These are phyloP conservation scores for Haberlea rhodopensis DNA, from an alignment of 257 asterid genomes.

Conservation along the genomic window DNA sequence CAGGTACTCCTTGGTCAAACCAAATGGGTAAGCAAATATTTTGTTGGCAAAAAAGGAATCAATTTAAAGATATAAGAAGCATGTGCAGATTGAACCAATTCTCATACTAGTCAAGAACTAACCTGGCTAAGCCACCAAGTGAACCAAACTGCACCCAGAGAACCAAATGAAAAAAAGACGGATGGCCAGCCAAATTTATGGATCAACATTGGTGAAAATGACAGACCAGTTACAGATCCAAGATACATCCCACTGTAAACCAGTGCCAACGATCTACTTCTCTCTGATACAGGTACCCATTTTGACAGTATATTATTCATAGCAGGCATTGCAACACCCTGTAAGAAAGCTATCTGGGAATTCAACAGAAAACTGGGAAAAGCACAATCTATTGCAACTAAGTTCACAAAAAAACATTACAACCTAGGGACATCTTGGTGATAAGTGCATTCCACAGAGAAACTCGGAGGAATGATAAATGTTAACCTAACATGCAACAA, in stretches of 20 bases:
- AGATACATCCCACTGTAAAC: slow-evolving; percentile 98
- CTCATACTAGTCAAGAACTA: slow-evolving; percentile 23
- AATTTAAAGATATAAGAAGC: neutral
- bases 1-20: slow-evolving; percentile 24
- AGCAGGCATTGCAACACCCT: slow-evolving; percentile 99
- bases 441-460: slow-evolving; percentile 1
- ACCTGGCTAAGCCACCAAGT: slow-evolving; percentile 77
- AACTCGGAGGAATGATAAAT: slow-evolving; percentile 10
- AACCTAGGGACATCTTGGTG: neutral
- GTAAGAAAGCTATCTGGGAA: slow-evolving; percentile 31
- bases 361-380: slow-evolving; percentile 18
- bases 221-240: slow-evolving; percentile 87
- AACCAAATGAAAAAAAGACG: slow-evolving; percentile 84
- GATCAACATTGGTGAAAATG: slow-evolving; percentile 83
- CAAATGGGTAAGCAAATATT: slow-evolving; percentile 3
- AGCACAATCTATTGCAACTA: neutral
- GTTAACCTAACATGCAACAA: slow-evolving; percentile 8
- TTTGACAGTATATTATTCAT: slow-evolving; percentile 87
- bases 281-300: slow-evolving; percentile 94
- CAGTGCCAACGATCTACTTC: slow-evolving; percentile 86
- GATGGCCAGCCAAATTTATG: slow-evolving; percentile 94
- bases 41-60: neutral
- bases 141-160: slow-evolving; percentile 81
- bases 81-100: slow-evolving; percentile 8
- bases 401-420: slow-evolving; percentile 15